These are phyloP conservation scores for Aurinia saxatilis DNA, from an alignment of 345 rosid species.

Conservation along the genomic window DNA sequence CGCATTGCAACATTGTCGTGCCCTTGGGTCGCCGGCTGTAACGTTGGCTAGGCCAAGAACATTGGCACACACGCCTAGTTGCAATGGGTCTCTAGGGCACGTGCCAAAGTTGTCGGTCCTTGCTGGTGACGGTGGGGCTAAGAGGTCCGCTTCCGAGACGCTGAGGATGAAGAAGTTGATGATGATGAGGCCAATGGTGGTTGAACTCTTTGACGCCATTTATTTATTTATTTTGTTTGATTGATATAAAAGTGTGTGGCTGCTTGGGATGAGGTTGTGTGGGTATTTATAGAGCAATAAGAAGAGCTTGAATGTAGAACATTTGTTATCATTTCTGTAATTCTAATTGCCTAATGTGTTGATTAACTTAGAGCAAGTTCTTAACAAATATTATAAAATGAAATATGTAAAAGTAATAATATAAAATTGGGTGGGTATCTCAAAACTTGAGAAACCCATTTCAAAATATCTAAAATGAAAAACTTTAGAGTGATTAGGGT, in stretches of 20 bases:
- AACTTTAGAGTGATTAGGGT: no score
- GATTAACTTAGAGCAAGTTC: no score
- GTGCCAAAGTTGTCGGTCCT: conserved; percentile 12
- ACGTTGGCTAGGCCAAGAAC: conserved; percentile 6
- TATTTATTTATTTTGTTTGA: conserved; percentile 5
- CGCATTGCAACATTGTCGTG: conserved; percentile 11
- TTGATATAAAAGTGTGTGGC: background rate
- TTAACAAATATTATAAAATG: no score
- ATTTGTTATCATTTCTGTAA: no score
- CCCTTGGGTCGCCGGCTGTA: conserved; percentile 18
- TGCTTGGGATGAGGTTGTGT: background rate
- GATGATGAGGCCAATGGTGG: background rate
- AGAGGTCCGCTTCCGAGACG: background rate
- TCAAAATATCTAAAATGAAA: no score
- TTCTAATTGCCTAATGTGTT: no score
- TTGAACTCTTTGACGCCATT: conserved; percentile 17
- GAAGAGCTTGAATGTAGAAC: no score
- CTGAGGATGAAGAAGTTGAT: background rate
- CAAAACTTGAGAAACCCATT: no score
- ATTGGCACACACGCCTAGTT: conserved; percentile 18
- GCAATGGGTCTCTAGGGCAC: conserved; percentile 17
- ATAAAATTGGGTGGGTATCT: no score
- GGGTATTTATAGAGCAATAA: conserved; percentile 10
- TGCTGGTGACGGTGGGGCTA: background rate
- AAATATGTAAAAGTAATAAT: no score